phyloP scores from a whole-genome alignment of 108 stramenopile species.

The Fragilaria crotonensis region DNA sequence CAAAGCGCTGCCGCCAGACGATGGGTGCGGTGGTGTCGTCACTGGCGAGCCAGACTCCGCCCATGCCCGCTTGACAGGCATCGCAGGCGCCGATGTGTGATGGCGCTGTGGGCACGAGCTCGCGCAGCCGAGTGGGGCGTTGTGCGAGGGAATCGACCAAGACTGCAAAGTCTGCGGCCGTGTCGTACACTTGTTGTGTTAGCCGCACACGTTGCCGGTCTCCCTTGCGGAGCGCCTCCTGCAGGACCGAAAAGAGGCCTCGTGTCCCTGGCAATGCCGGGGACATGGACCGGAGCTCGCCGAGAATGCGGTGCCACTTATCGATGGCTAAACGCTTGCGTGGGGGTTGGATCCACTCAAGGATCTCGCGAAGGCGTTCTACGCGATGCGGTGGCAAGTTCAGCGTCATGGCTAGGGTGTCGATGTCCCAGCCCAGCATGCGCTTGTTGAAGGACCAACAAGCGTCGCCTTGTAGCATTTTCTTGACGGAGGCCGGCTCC shows the following conservation, averaged over 20 bases:
- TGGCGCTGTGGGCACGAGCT: no score
- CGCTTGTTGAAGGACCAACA: slow-evolving; percentile 18
- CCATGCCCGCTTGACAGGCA: no score
- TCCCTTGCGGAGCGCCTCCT: no score
- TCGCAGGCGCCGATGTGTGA: no score
- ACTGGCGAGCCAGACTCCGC: no score
- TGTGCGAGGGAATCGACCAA: slow-evolving; percentile 4
- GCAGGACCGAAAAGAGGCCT: no score
- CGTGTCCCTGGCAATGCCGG: no score
- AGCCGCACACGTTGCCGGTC: not conserved
- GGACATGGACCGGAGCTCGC: no score
- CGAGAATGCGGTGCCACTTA: slow-evolving; percentile 29
- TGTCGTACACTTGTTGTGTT: slow-evolving; percentile 6
- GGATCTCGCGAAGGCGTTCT: slow-evolving; percentile 13
- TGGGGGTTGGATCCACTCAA: slow-evolving; percentile 5
- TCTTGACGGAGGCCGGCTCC: no score
- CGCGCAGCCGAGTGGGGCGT: slow-evolving; percentile 26
- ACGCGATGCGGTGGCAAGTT: slow-evolving; percentile 20
- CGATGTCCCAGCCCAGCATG: slow-evolving; percentile 29
- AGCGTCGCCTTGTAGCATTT: slow-evolving; percentile 33
- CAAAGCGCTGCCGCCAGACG: slow-evolving; percentile 1
- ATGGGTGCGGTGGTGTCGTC: no score
- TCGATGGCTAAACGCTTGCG: no score
- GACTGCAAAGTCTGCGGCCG: slow-evolving; percentile 21
- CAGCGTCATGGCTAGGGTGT: slow-evolving; percentile 21